Conservation (phyloP, 306 rosid genomes). For the Crotalaria pallida region DNA sequence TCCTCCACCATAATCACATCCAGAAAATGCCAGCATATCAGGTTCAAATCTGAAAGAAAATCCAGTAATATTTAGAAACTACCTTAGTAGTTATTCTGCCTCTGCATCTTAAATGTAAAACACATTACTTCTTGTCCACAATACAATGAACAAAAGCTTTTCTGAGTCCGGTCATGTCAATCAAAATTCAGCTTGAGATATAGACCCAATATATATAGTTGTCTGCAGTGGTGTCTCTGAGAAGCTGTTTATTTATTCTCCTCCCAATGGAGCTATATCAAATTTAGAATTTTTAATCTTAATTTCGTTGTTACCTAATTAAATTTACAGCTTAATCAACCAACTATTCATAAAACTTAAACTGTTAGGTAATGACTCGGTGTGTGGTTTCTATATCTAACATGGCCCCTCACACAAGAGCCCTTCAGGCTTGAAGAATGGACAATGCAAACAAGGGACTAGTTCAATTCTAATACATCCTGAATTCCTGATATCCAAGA, state of each 20-base stretch:
- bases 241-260: not conserved
- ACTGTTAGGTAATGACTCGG: not conserved
- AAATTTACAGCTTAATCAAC: not conserved
- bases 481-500: not conserved
- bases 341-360: not conserved
- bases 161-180: not conserved
- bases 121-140: not conserved
- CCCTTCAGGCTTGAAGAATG: not conserved
- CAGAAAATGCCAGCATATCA: conserved; percentile 99
- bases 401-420: not conserved
- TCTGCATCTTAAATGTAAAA: conserved; percentile 8
- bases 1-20: conserved; percentile 98
- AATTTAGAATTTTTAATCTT: not conserved
- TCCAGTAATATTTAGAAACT: conserved; percentile 14
- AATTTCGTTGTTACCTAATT: not conserved
- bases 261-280: not conserved
- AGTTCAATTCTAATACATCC: not conserved
- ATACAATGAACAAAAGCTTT: not conserved
- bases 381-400: not conserved
- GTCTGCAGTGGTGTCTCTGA: not conserved
- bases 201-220: not conserved
- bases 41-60: conserved; percentile 74
- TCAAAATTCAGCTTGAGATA: not conserved
- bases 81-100: conserved; percentile 1
- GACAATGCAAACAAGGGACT: not conserved